Evolutionary conservation across 2,329 filamentous ascomycete species (phyloP).

Genomic region (Talaromyces sp.): DNA sequence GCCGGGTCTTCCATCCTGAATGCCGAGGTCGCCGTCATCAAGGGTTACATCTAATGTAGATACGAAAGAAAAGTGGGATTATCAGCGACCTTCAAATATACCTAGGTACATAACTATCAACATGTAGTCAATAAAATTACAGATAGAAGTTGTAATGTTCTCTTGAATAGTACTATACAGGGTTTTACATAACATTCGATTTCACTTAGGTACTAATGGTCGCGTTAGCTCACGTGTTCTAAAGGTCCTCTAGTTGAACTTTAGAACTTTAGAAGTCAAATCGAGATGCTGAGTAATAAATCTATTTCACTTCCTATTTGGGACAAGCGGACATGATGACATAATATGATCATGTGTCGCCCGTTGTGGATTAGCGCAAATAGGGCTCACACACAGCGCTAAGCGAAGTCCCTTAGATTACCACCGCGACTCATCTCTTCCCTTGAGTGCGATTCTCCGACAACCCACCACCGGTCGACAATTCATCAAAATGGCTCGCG

Average conservation of each 20-base stretch:
- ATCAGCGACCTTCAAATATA: slow-evolving; percentile 22
- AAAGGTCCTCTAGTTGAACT: no score
- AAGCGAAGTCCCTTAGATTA: slow-evolving; percentile 35
- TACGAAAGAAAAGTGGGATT: slow-evolving; percentile 24
- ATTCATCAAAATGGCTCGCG: slow-evolving; percentile 56
- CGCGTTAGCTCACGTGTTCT: no score
- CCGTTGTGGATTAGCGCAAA: slow-evolving; percentile 29
- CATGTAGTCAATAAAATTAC: neutral
- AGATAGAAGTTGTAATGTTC: no score
- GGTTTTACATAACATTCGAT: no score
- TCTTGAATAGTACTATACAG: no score
- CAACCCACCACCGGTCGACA: slow-evolving; percentile 43
- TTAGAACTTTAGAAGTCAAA: no score
- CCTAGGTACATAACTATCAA: slow-evolving; percentile 1
- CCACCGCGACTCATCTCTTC: slow-evolving; percentile 16
- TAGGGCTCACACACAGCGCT: slow-evolving; percentile 38
- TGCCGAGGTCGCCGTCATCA: slow-evolving; percentile 86
- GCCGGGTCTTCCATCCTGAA: slow-evolving; percentile 96
- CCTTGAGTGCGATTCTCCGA: slow-evolving; percentile 39
- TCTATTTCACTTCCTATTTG: slow-evolving; percentile 8
- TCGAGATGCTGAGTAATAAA: neutral
- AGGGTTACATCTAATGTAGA: slow-evolving; percentile 70
- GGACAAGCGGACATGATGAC: slow-evolving; percentile 10
- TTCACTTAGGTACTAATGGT: no score
- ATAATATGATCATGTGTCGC: slow-evolving; percentile 4